Base-by-base conservation (phyloP, 208 protist genomes). In the Naegleria lovaniensis region DNA sequence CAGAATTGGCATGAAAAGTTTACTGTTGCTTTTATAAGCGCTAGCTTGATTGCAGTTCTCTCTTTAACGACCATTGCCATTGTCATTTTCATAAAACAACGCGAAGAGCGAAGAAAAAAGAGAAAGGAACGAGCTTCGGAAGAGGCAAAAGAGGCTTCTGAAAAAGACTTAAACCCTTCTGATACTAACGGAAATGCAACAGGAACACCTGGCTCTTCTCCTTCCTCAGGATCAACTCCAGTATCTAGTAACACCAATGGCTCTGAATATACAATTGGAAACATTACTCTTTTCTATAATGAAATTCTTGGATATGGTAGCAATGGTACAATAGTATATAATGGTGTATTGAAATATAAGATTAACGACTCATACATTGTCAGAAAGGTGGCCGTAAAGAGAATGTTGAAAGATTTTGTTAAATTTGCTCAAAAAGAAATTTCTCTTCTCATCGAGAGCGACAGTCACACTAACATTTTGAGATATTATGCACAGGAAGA, bases 251-350 rank as follows among this genome's bases (percentile, higher is more conserved):
- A 6, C 22, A 92, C 0, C 33, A 38, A 84, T 38, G 25, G 38
- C n/a, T 40, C 40, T 51, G 29, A 48, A 25, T 22, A 33, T 75
- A 83, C 55, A n/a, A 76, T 52, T 51, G 76, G 38, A 84, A 90
- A 91, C 5, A 39, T 92, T 0, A 55, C 58, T 39, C 55, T 92
- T 3, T 79, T 90, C 38, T 89, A 86, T 11, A 76, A 40, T 22
- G 92, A 93, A 36, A 83, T 94, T 22, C 40, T 94, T 11, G 93
- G 93, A 39, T 83, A 91, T 75, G 93, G 93, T 16, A 93, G 91
- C 87, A 91, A 90, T 91, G 93, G 93, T 39, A 94, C 93, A 5
- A 79, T 94, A 38, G 93, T 94, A 19, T 94, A 90, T 88, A 41
- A 93, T 84, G 93, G 93, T n/a, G 55, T 39, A n/a, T 40, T 92